phyloP scores from a whole-genome alignment of 2,329 filamentous ascomycete species.

The Colletotrichum musae region DNA sequence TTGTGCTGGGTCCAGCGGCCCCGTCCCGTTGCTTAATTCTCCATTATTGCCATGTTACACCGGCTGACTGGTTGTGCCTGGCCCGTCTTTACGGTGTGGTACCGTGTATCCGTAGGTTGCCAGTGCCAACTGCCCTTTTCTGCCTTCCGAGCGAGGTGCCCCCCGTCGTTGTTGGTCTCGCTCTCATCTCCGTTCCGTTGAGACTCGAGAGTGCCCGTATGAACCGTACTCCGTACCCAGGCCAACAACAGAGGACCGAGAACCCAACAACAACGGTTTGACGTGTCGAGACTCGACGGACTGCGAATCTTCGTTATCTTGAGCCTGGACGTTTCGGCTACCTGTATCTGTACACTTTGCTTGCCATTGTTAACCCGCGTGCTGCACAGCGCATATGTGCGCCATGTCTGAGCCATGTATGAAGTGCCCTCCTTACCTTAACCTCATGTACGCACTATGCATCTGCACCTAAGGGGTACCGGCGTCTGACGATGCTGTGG shows the following conservation, averaged over 20 bases:
- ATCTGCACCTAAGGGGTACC: conserved; percentile 24
- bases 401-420: background rate
- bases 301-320: background rate
- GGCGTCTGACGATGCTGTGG: conserved; percentile 28
- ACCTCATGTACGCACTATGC: conserved; percentile 5
- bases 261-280: background rate
- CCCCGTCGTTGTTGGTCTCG: background rate
- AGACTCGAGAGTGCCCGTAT: background rate
- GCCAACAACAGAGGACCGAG: background rate
- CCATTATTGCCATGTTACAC: conserved; percentile 32
- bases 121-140: background rate
- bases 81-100: background rate
- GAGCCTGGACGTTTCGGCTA: background rate
- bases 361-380: background rate
- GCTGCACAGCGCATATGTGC: conserved; percentile 4
- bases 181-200: background rate
- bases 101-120: background rate
- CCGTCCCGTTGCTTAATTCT: conserved; percentile 29
- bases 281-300: background rate
- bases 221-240: background rate
- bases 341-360: background rate
- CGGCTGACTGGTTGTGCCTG: conserved; percentile 36
- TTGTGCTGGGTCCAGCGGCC: conserved; percentile 33
- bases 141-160: background rate
- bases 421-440: background rate